Base-by-base conservation (phyloP, 495 filamentous ascomycete species). In the Parathielavia hyrcaniae region DNA sequence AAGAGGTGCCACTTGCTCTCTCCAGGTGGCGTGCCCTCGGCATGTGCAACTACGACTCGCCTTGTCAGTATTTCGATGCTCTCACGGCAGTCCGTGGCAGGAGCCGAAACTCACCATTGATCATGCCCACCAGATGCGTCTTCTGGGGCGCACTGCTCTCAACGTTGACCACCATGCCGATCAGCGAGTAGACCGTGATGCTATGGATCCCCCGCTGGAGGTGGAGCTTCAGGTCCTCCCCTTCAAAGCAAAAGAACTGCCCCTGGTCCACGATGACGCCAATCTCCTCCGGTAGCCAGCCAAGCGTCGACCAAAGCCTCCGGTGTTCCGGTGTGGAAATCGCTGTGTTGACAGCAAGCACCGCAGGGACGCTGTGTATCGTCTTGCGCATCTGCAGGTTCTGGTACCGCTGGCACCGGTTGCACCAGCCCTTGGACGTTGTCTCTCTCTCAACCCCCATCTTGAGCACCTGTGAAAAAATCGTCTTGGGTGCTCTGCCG, bases 281-380 rank as follows among this genome's bases (percentile, higher is more conserved):
- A 62, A 98, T 88, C 64, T 96, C 89, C 62, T 90, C 87, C 0
- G 93, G 93, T 16, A 98, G 76, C 88, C 91, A 97, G 12, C 86
- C 88, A 6, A 88, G 90, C 23, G 83, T 88, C 8, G 86, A 77
- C 95, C 93, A 98, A 20, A 93, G 72, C 45, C 87, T 83, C 58
- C 85, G 83, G 26, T 86, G 85, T 55, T 93, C 86, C 0, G 80
- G 75, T 20, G 75, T 86, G 17, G 78, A 83, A 20, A 90, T 78
- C 6, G 84, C 87, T 5, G 92, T 82, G 67, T 96, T 95, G 22
- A 98, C 78, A 69, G 91, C 82, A 41, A 98, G 69, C 35, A 97
- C 86, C 11, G 79, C 75, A n/a, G 93, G 90, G 61, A 95, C 80
- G 19, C 79, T 81, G 55, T 87, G 83, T 14, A 97, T 84, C 0